These are phyloP conservation scores for Onygena corvina DNA, from an alignment of 2,329 filamentous ascomycete genomes.

Conservation along the genomic window DNA sequence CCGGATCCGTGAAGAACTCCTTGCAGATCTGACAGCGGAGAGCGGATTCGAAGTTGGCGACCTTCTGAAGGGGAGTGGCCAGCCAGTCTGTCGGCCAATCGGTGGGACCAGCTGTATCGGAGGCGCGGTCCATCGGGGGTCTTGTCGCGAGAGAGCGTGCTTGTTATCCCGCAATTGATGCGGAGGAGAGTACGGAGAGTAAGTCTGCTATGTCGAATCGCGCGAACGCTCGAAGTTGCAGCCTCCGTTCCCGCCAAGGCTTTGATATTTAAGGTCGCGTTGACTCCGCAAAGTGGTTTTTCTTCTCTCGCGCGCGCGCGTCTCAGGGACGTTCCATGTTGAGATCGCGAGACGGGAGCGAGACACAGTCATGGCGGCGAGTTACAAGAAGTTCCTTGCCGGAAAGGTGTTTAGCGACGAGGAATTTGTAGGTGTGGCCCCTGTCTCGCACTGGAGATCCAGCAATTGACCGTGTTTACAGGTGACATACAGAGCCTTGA, in stretches of 20 bases:
- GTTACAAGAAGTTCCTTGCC: slow-evolving; percentile 61
- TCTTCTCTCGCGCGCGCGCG: too few relatives aligned
- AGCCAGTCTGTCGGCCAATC: slow-evolving; percentile 36
- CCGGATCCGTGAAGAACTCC: slow-evolving; percentile 87
- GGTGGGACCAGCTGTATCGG: slow-evolving; percentile 35
- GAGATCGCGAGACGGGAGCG: not conserved
- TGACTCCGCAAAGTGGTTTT: slow-evolving; percentile 10
- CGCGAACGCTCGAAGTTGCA: too few relatives aligned
- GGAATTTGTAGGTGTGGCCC: slow-evolving; percentile 46
- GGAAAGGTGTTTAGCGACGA: slow-evolving; percentile 65
- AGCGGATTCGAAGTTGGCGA: slow-evolving; percentile 57
- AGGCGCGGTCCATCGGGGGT: slow-evolving; percentile 27
- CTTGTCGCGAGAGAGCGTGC: too few relatives aligned
- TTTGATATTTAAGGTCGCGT: not conserved
- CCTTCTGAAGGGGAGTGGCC: slow-evolving; percentile 33
- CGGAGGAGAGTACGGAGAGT: too few relatives aligned
- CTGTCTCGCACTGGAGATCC: not conserved
- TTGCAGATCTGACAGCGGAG: slow-evolving; percentile 96
- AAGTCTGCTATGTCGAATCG: too few relatives aligned
- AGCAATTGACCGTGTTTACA: slow-evolving; percentile 29
- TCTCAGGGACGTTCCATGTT: slow-evolving; percentile 12
- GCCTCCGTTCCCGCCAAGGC: too few relatives aligned
- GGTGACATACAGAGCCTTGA: slow-evolving; percentile 79
- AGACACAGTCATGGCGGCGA: slow-evolving; percentile 29
- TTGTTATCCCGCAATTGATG: too few relatives aligned